Evolutionary conservation across 2,329 filamentous ascomycete genomes (phyloP), one percentile per base, ranked within the genome.

Genomic region (Ascochyta fabae): DNA sequence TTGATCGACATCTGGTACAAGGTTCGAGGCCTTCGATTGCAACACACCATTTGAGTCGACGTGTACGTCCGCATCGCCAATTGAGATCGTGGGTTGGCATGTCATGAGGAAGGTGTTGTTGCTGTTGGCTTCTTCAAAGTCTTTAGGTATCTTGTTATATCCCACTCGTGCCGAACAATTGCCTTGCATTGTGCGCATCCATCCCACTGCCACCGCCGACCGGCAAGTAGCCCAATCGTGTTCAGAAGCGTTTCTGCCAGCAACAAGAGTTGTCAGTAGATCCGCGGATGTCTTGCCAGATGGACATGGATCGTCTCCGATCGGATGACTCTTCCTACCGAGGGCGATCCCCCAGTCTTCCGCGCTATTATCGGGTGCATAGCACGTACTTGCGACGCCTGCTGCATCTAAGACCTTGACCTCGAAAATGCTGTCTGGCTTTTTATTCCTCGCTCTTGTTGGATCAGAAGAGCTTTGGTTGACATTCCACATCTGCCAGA

Each of bases 41-140:
- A 78, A 15, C 1, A 35, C 22, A 3, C 53, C 53, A 3, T 26
- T 10, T 2, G 33, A 8, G 13, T 46, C 35, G 26, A 50, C 41
- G 3, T 8, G 16, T 1, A 56, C 29, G 2, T n/a, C 2, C 1
- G 46, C 46, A 6, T 41, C 36, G 2, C 47, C 46, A 3, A 46
- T 76, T 68, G 2, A 77, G 70, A 4, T 52, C 48, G 6, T 78
- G 61, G 6, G 75, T 24, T 56, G 44, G 15, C 45, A 54, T 3
- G 5, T 1, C 33, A 54, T 45, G 3, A 54, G 23, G 19, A 54
- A 27, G 1, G 39, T 40, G 19, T 49, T 54, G 5, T 31, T 24
- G 3, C 3, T 6, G 15, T 16, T 54, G 3, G 45, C 23, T 15
- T 48, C 45, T 27, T 41, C 47, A 29, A 42, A 36, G 19, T 16